phyloP scores from a whole-genome alignment of 164 flowering plant species.

The Brasenia schreberi region DNA sequence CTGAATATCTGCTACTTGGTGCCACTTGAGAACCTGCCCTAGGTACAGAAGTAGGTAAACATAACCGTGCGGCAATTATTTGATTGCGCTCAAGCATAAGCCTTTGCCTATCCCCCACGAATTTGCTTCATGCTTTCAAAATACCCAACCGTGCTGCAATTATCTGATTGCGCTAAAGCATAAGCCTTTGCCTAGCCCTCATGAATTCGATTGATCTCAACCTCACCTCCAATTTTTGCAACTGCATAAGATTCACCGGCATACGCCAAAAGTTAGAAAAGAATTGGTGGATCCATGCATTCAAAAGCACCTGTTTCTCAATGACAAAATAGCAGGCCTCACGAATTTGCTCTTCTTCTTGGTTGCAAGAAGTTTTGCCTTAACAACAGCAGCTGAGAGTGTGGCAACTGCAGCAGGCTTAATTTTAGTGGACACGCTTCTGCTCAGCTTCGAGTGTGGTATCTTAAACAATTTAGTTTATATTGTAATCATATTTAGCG shows the following conservation, averaged over 20 bases:
- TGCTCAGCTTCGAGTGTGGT: background rate
- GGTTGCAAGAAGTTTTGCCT: conserved; percentile 85
- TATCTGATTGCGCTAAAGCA: conserved; percentile 81
- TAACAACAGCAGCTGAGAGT: conserved; percentile 82
- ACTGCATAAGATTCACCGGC: conserved; percentile 17
- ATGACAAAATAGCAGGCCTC: conserved; percentile 51
- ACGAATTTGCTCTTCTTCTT: conserved; percentile 82
- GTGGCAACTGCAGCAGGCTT: conserved; percentile 77
- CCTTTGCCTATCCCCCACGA: no score
- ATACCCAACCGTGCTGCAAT: conserved; percentile 71
- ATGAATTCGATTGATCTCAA: conserved; percentile 42
- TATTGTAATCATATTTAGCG: no score
- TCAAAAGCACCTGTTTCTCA: conserved; percentile 79
- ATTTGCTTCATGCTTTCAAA: no score
- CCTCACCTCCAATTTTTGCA: no score
- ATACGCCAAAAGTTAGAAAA: background rate
- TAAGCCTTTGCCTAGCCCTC: conserved; percentile 49
- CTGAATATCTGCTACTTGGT: no score
- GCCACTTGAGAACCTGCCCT: no score
- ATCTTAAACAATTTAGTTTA: no score
- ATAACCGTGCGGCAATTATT: no score
- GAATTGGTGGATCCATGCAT: background rate
- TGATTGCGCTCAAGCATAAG: no score
- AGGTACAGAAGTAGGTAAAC: no score
- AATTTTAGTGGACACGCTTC: conserved; percentile 9